Percentiles rank a stretch among this genome's conserved stretches.
Conservation (phyloP, 441 rosid genomes). For the Gossypium schwendimanii region DNA sequence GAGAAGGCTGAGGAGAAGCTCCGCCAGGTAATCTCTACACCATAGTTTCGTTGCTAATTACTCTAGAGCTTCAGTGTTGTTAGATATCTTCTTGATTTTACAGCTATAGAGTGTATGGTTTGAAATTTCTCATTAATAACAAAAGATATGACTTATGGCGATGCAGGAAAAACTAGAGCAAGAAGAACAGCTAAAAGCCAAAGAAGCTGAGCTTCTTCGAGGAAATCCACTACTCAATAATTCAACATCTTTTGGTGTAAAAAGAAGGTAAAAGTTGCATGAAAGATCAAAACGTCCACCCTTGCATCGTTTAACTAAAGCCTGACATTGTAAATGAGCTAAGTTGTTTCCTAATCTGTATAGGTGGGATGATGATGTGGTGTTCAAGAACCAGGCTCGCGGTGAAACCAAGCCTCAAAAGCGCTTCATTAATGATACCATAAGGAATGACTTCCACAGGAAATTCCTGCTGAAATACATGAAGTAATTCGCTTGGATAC, state of each 20-base stretch:
- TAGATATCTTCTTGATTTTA: not conserved
- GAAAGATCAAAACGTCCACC: not conserved
- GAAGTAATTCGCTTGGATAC: slow-evolving; percentile 40
- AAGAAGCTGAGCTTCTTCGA: slow-evolving; percentile 87
- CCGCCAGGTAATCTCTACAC: slow-evolving; percentile 48
- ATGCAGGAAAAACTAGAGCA: slow-evolving; percentile 64
- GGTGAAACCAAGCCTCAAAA: slow-evolving; percentile 86
- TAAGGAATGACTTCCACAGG: slow-evolving; percentile 85
- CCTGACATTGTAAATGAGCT: not conserved
- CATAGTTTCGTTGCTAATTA: not conserved
- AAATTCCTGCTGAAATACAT: slow-evolving; percentile 90
- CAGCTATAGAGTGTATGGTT: not conserved
- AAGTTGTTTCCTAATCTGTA: not conserved
- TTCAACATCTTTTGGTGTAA: slow-evolving; percentile 70
- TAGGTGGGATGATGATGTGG: slow-evolving; percentile 99
- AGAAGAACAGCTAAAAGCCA: slow-evolving; percentile 76
- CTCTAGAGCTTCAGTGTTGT: not conserved
- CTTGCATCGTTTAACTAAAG: not conserved
- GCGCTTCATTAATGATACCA: slow-evolving; percentile 96
- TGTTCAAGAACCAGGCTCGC: slow-evolving; percentile 94
- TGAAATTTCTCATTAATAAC: not conserved
- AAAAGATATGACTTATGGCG: not conserved
- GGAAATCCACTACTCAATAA: slow-evolving; percentile 86
- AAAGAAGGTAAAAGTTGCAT: slow-evolving; percentile 57
- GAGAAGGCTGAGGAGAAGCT: slow-evolving; percentile 94